Evolutionary conservation across 225 moss, liverwort and hornwort genomes (phyloP).

Genomic region (Rhytidiadelphus loreus): DNA sequence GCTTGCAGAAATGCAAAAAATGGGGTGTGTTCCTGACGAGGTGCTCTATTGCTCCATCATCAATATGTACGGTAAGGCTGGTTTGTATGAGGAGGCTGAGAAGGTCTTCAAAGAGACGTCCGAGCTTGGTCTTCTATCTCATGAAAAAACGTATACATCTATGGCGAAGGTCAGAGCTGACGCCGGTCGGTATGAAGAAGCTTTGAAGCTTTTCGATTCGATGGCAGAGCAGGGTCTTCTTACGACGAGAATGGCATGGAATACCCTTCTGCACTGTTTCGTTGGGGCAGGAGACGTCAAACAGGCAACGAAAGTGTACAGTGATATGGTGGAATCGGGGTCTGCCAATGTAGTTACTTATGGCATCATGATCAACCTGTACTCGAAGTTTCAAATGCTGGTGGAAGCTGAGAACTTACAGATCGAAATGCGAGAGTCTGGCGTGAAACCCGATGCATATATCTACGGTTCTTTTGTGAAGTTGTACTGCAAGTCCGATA

Average conservation of each 20-base stretch:
- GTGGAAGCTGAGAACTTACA: conserved; percentile 42
- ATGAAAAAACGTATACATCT: conserved; percentile 70
- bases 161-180: conserved; percentile 75
- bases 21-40: conserved; percentile 77
- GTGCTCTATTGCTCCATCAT: conserved; percentile 75
- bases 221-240: conserved; percentile 46
- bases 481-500: conserved; percentile 48
- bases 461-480: conserved; percentile 84
- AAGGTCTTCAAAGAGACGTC: conserved; percentile 59
- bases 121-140: conserved; percentile 43
- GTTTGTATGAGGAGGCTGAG: conserved; percentile 80
- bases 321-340: conserved; percentile 55
- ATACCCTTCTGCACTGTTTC: conserved; percentile 69
- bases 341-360: conserved; percentile 68
- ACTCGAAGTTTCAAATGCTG: conserved; percentile 51
- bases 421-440: conserved; percentile 41
- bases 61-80: conserved; percentile 70
- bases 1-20: conserved; percentile 59
- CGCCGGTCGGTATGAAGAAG: conserved; percentile 51
- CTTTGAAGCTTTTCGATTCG: conserved; percentile 54
- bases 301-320: conserved; percentile 53
- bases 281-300: conserved; percentile 46
- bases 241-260: conserved; percentile 69
- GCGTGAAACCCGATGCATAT: conserved; percentile 52
- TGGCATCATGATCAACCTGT: conserved; percentile 72